Percentiles rank a stretch among this genome's conserved stretches.
Conservation (phyloP, 1,139 yeast species). For the Magnusiomyces sp. region DNA sequence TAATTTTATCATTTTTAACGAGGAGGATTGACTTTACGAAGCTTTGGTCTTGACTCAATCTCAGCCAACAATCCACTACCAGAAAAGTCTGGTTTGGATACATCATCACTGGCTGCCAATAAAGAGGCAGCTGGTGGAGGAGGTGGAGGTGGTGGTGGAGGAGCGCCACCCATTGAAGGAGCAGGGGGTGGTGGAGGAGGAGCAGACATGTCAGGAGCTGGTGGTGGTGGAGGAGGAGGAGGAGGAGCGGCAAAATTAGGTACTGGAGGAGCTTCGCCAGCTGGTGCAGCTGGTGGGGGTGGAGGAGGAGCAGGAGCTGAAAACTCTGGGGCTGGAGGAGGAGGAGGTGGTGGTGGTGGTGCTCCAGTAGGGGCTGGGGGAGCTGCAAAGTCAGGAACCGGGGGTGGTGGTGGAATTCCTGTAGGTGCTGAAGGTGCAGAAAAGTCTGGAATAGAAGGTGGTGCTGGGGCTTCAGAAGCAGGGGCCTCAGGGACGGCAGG, state of each 20-base stretch:
- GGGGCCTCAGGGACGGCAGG: constrained; percentile 8
- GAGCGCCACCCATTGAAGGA: constrained; percentile 14
- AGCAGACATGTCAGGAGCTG: constrained; percentile 13
- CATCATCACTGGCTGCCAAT: background rate
- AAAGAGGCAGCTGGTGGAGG: constrained; percentile 18
- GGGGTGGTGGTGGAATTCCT: constrained; percentile 16
- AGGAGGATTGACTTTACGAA: background rate
- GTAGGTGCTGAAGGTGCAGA: constrained; percentile 14
- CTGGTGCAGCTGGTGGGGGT: constrained; percentile 12
- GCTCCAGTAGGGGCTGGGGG: constrained; percentile 3
- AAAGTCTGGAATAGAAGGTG: constrained; percentile 11
- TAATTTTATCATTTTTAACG: background rate
- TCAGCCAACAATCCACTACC: background rate
- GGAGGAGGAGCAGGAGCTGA: constrained; percentile 18
- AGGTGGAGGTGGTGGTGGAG: constrained; percentile 18
- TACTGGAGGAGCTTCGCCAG: constrained; percentile 14
- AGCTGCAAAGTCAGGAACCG: constrained; percentile 9
- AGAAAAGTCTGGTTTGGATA: background rate
- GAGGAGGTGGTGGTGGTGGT: constrained; percentile 14
- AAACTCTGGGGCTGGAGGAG: constrained; percentile 12
- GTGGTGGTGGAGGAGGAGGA: constrained; percentile 17
- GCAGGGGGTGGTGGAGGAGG: constrained; percentile 22
- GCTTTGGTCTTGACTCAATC: background rate
- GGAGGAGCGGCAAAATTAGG: constrained; percentile 16
- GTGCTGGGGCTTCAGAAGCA: constrained; percentile 16